Percentiles rank a stretch among this genome's conserved stretches.
phyloP scores from a whole-genome alignment of 331 rosid genomes.

The Quercus phellos region DNA sequence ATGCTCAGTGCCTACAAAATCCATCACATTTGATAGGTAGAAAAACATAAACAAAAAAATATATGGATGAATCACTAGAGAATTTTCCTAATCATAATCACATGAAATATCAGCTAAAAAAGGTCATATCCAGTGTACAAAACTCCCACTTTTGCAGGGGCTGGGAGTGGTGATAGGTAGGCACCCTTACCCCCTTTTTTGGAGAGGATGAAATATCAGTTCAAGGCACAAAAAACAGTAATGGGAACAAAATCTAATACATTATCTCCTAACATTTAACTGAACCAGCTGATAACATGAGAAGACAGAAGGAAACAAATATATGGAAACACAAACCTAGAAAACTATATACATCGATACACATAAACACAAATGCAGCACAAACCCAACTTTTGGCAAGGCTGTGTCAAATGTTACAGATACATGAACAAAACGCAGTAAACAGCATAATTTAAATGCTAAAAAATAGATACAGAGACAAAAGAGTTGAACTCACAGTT shows the following conservation, averaged over 20 bases:
- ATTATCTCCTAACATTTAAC: neutral
- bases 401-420: no score
- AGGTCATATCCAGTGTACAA: no score
- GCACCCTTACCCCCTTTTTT: no score
- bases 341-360: neutral
- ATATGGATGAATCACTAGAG: no score
- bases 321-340: neutral
- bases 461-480: neutral
- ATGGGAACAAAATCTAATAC: no score
- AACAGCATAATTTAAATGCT: neutral
- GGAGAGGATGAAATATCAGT: neutral
- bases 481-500: constrained; percentile 58
- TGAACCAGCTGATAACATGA: neutral
- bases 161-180: no score
- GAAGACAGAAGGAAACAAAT: neutral
- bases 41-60: no score
- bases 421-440: no score
- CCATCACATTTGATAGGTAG: neutral
- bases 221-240: neutral
- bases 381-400: no score
- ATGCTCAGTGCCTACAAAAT: neutral
- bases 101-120: neutral
- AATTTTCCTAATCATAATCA: neutral
- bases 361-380: neutral
- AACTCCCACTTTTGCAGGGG: no score